Percentiles rank a stretch among this genome's conserved stretches.
phyloP scores from a whole-genome alignment of 2,329 filamentous ascomycete genomes.

The Trichoderma citrinoviride region DNA sequence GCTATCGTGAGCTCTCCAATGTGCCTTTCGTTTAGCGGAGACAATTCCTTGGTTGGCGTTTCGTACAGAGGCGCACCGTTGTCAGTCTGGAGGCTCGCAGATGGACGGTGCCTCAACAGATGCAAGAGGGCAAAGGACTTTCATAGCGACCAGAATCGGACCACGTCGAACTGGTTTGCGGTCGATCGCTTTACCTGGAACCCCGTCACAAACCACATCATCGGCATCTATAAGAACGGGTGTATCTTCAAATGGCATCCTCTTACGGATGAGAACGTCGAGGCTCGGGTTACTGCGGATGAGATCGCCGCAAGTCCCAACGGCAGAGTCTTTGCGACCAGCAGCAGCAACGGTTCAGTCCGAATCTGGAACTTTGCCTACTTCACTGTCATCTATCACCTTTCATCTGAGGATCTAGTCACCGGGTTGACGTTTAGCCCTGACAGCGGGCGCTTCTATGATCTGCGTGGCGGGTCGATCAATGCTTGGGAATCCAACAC shows the following conservation, averaged over 20 bases:
- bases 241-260: neutral
- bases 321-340: neutral
- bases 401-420: neutral
- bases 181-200: neutral
- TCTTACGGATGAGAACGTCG: neutral
- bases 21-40: neutral
- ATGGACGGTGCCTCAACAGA: neutral
- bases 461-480: neutral
- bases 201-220: neutral
- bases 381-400: neutral
- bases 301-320: neutral
- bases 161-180: neutral
- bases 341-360: neutral
- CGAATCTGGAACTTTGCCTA: neutral
- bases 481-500: neutral
- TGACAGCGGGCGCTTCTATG: neutral
- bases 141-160: neutral
- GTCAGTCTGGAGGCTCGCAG: neutral
- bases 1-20: neutral
- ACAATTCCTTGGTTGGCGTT: neutral
- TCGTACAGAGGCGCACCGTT: neutral
- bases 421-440: neutral
- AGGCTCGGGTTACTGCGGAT: neutral
- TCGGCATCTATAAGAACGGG: neutral
- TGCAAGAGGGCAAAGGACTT: neutral